Evolutionary conservation across 257 asterid genomes (phyloP).

Genomic region (Primulina huaijiensis): DNA sequence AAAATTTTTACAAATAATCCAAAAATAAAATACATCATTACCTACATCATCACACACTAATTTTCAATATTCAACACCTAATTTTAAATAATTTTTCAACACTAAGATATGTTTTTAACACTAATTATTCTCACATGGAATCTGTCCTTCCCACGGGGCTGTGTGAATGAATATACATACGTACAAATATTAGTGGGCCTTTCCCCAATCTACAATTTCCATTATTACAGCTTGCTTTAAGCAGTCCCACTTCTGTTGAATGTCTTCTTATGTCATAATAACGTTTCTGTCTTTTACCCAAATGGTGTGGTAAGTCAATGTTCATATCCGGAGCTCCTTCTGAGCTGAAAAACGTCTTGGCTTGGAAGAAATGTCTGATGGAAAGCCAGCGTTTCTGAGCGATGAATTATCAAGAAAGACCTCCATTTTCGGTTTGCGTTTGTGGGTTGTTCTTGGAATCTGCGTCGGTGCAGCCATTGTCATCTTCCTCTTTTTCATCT

Average conservation of each 20-base stretch:
- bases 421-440: slow-evolving; percentile 73
- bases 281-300: neutral
- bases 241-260: neutral
- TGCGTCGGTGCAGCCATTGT: slow-evolving; percentile 81
- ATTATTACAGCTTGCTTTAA: neutral
- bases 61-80: no score
- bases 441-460: slow-evolving; percentile 78
- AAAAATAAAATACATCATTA: no score
- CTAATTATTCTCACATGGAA: no score
- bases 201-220: neutral
- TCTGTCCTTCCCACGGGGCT: neutral
- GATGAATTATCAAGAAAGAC: slow-evolving; percentile 25
- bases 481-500: slow-evolving; percentile 57
- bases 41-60: no score
- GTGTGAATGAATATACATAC: neutral
- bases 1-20: no score
- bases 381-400: neutral
- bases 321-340: neutral
- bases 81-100: no score
- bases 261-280: neutral
- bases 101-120: no score
- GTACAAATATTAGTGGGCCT: neutral
- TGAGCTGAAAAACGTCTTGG: neutral
- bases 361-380: neutral
- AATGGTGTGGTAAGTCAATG: neutral